Percentiles rank a stretch among this genome's conserved stretches.
Conservation (phyloP, 148 eudicot species). For the Polygonum aviculare region DNA sequence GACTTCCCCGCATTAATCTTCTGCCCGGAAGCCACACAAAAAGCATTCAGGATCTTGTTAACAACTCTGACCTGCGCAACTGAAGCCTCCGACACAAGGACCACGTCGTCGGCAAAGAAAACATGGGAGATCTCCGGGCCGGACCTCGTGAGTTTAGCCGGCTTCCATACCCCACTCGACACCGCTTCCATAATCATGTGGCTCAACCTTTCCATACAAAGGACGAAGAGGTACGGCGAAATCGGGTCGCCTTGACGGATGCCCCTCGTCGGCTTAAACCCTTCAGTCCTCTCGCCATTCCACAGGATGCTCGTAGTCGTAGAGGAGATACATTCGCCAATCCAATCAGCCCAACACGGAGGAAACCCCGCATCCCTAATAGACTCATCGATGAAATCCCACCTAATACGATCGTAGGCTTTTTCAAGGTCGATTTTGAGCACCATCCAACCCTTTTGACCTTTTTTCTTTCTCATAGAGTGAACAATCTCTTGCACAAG, state of each 20-base stretch:
- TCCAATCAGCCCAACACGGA: background rate
- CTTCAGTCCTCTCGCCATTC: background rate
- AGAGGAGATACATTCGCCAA: background rate
- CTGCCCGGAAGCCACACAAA: background rate
- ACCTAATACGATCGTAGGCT: background rate
- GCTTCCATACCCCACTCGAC: background rate
- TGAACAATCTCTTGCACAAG: background rate
- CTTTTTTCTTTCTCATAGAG: too few relatives aligned
- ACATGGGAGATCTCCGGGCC: background rate
- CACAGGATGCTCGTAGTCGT: background rate
- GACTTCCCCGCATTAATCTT: too few relatives aligned
- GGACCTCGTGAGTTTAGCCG: background rate
- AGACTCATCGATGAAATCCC: background rate
- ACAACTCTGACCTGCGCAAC: background rate
- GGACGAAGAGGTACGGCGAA: background rate
- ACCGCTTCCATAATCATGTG: background rate
- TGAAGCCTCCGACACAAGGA: background rate
- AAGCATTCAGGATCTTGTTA: background rate
- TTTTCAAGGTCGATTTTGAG: background rate
- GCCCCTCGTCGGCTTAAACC: background rate
- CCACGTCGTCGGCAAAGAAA: background rate
- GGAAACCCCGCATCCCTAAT: background rate
- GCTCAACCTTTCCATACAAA: background rate
- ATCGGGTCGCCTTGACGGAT: background rate
- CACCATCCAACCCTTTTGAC: background rate